Evolutionary conservation across 495 filamentous ascomycete genomes (phyloP), one percentile per base, ranked within the genome.

Genomic region (Bacidia gigantensis): DNA sequence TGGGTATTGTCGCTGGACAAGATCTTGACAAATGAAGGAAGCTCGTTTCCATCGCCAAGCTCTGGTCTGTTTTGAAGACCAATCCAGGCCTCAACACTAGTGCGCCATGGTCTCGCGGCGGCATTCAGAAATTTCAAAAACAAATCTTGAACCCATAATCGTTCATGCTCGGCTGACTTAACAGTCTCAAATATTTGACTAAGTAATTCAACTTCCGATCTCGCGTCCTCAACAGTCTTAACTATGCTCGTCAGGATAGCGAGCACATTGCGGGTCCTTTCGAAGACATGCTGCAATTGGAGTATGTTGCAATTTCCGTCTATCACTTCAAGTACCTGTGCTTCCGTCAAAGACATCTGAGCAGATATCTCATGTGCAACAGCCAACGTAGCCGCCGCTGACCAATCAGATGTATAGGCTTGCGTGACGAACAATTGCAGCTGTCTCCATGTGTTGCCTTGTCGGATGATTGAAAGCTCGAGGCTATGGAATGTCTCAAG

Each of bases 11-110:
- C 29, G 17, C 47, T 20, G 3, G 20, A 50, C 11, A 25, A n/a
- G 45, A n/a, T 66, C 35, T 70, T 74, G 43, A 87, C 77, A 64
- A 87, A 90, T 24, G 64, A 66, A 21, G 56, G 66, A 32, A 55
- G 66, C 50, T 70, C 71, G 0, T 70, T 67, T 0, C 71, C 65
- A 35, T 50, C 58, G 11, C 67, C 65, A 3, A 75, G 58, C 3
- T 73, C 70, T 14, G 69, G 65, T 50, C 82, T 80, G 7, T 69
- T 62, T 49, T 69, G 76, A 10, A 92, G 69, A 0, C 89, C 89
- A 52, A 89, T 74, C 86, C 87, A 95, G 49, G 80, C 76, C 42
- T 84, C 79, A 1, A 85, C 68, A 46, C 82, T 77, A 17, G 79
- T 74, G 35, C 85, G 71, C 82, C 86, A 95, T 2, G 90, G 70